Base-by-base conservation (phyloP, 306 rosid species). In the Rosa rugosa region DNA sequence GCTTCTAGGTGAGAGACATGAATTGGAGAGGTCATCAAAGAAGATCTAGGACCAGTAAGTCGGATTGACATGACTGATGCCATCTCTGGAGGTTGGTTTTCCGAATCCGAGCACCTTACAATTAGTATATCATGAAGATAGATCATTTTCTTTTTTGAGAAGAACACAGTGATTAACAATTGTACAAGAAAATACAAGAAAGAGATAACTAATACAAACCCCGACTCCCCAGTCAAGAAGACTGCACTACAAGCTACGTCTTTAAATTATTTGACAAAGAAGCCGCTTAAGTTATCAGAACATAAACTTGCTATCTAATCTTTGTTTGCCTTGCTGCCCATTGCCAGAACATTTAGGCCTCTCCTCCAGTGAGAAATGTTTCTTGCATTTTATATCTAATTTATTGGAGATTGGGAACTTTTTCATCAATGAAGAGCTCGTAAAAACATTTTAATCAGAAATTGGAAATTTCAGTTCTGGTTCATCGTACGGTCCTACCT, bases 21-120 rank as follows among this genome's bases (percentile, higher is more conserved):
- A 77, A 92, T 77, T 11, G 89, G 68, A 83, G 89, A 77, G 45
- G 99, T 94, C 77, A 80, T 78, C 67, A 94, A 83, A 40, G 91
- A 88, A 25, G 91, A 88, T 64, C 91, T 87, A 71, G 51, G 76
- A 81, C 77, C 88, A 81, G 93, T 72, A 79, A 94, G 95, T 84
- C 86, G 95, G 77, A 94, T 56, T 59, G 97, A 92, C 84, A 87
- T 81, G 72, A 84, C 76, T 62, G 91, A 69, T 79, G 84, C 79
- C 36, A 72, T 73, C 60, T 84, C 92, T 45, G 80, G 80, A 81
- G 83, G 83, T 80, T 81, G 85, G 74, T 80, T 87, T 80, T 78
- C 81, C 75, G 82, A 67, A 82, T 88, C 92, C 76, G 84, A 84
- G 81, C 76, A 84, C 88, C 89, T 89, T 85, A 87, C 76, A 84